phyloP scores from a whole-genome alignment of 345 rosid genomes.

The Jatropha curcas region DNA sequence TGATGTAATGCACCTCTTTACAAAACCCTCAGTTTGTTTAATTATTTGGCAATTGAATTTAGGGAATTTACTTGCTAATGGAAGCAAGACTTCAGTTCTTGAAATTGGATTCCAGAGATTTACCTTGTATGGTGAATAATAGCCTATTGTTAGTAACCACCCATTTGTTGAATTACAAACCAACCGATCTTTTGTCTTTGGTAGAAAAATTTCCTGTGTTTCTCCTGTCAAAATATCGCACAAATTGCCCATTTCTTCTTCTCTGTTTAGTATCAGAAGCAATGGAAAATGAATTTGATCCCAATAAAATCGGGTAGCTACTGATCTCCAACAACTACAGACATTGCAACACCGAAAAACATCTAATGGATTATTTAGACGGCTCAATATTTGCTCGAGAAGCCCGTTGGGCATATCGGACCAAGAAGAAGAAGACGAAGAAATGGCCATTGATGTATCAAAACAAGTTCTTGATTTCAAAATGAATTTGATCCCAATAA shows the following conservation, averaged over 20 bases:
- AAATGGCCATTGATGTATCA: not conserved
- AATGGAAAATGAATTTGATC: not conserved
- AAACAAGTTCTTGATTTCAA: too few relatives aligned
- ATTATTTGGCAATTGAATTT: not conserved
- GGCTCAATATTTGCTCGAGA: not conserved
- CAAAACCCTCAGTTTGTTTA: not conserved
- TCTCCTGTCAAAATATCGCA: not conserved
- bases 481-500: not conserved
- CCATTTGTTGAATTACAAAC: constrained; percentile 5
- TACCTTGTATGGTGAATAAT: not conserved
- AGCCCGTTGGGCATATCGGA: not conserved
- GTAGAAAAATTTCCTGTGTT: not conserved
- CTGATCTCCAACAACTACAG: constrained; percentile 8
- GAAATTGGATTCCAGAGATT: constrained; percentile 3
- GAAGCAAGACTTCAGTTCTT: constrained; percentile 2
- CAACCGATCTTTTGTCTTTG: not conserved
- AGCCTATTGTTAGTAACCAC: not conserved
- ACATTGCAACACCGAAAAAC: not conserved
- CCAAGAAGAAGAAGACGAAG: constrained; percentile 9
- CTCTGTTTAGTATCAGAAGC: not conserved
- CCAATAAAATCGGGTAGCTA: not conserved
- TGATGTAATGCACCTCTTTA: not conserved
- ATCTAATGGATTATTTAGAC: not conserved
- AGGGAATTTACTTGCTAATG: not conserved
- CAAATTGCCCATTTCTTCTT: not conserved